A percentile compares a stretch with the other conserved stretches of the same genome.
Conservation (phyloP, 1,284 basidiomycete species). For the Cerrena zonata region DNA sequence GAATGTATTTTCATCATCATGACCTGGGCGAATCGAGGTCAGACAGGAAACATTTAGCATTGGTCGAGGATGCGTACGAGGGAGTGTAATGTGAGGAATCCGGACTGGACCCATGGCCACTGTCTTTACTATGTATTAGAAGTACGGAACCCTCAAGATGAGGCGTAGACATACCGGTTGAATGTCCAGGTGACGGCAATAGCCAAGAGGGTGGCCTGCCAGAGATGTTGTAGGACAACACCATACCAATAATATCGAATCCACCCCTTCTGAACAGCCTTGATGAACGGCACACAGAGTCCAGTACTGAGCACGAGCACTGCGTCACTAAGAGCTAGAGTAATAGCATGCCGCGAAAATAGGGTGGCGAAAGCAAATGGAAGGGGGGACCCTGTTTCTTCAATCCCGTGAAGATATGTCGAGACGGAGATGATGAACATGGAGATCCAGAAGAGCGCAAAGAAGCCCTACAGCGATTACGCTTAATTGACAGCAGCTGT, state of each 20-base stretch:
- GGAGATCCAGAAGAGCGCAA: slow-evolving; percentile 86
- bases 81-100: slow-evolving; percentile 89
- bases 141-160: background rate
- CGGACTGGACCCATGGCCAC: slow-evolving; percentile 98
- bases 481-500: background rate
- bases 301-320: slow-evolving; percentile 75
- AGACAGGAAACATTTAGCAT: background rate
- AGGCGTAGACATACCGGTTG: slow-evolving; percentile 45
- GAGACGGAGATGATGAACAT: slow-evolving; percentile 76
- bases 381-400: slow-evolving; percentile 72
- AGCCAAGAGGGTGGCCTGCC: slow-evolving; percentile 68
- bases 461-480: slow-evolving; percentile 65
- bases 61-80: slow-evolving; percentile 41
- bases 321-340: slow-evolving; percentile 80
- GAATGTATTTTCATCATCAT: slow-evolving; percentile 98
- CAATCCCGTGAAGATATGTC: slow-evolving; percentile 74
- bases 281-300: slow-evolving; percentile 79
- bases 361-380: slow-evolving; percentile 80
- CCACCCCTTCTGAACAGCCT: slow-evolving; percentile 71
- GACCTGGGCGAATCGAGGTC: slow-evolving; percentile 37
- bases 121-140: slow-evolving; percentile 41
- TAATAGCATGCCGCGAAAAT: slow-evolving; percentile 82
- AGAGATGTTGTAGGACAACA: slow-evolving; percentile 68
- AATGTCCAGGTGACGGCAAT: slow-evolving; percentile 80
- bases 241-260: slow-evolving; percentile 75